Base-by-base conservation (phyloP, 257 asterid species). In the Voacanga thouarsii region DNA sequence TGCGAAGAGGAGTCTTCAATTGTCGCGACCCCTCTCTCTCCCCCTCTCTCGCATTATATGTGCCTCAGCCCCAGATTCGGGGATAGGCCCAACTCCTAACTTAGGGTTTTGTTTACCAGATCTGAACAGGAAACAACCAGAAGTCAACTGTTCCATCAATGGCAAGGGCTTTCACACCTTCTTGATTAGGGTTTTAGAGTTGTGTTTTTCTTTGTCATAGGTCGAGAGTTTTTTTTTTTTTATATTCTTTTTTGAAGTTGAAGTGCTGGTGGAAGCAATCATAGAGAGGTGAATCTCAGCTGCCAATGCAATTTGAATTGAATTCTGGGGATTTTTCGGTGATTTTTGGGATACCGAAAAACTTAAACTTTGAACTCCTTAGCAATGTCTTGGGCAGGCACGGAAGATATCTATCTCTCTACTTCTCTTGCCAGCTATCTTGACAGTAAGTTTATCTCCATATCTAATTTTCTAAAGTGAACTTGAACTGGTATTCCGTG, bases 381-480 rank as follows among this genome's bases (percentile, higher is more conserved):
- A 79, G 61, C 89, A 80, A 96, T 96, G 99, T 92, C 98, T 88
- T 96, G 97, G 98, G 97, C 96, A 56, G 90, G 97, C 57, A 95
- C 98, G 67, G 99, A 96, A 86, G 98, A 93, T 87, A 88, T 90
- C 78, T 86, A 87, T 85, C 96, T 90, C 57, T 96, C 99, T 18
- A 96, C 99, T 74, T 93, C 99, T 84, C 98, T 96, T 80, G 99
- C 98, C 43, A 93, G 96, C 86, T 96, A 96, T 84, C 99, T 93
- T 75, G 99, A 96, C 85, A 96, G 99, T 96, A 84, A 85, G 96
- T 73, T 73, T 64, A 28, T 79, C 50, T 77, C 51, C 37, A 10
- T 81, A 43, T 53, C 23, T 61, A 76, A 41, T 71, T n/a, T 37
- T 26, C 61, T 51, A 23, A 18, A 21, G 4, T 65, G 5, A 1